These are phyloP conservation scores for Zygotorulaspora florentina DNA, from an alignment of 805 yeast genomes.

Conservation along the genomic window DNA sequence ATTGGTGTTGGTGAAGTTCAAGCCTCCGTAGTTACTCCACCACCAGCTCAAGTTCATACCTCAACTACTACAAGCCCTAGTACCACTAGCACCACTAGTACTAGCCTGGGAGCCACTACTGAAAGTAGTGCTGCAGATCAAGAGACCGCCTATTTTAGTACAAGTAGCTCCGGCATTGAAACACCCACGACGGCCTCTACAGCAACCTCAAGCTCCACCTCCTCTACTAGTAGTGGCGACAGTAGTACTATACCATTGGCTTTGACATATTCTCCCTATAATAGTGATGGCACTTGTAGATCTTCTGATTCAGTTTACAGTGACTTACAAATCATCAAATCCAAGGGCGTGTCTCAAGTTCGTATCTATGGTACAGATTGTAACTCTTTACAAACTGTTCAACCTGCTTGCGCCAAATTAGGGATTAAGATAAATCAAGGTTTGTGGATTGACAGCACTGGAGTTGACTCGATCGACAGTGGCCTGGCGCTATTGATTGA, in stretches of 20 bases:
- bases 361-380: conserved; percentile 90
- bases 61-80: conserved; percentile 8
- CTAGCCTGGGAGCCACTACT: conserved; percentile 18
- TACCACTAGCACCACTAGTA: conserved; percentile 10
- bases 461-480: conserved; percentile 65
- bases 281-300: conserved; percentile 65
- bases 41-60: conserved; percentile 13
- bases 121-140: conserved; percentile 9
- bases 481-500: conserved; percentile 51
- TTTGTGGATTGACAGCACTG: conserved; percentile 65
- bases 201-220: conserved; percentile 17
- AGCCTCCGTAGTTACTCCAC: conserved; percentile 8
- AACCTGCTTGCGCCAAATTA: conserved; percentile 52
- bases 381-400: conserved; percentile 57
- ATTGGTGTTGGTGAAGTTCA: conserved; percentile 4
- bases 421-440: conserved; percentile 84
- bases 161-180: conserved; percentile 21
- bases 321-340: conserved; percentile 56
- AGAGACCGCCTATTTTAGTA: conserved; percentile 20
- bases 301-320: conserved; percentile 45
- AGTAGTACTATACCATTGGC: conserved; percentile 46
- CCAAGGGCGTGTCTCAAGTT: conserved; percentile 59
- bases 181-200: conserved; percentile 15
- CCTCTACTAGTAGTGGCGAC: conserved; percentile 25
- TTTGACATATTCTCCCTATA: conserved; percentile 77